A percentile compares a stretch with the other conserved stretches of the same genome.
phyloP scores from a whole-genome alignment of 345 rosid genomes.

The Lepidium africanum region DNA sequence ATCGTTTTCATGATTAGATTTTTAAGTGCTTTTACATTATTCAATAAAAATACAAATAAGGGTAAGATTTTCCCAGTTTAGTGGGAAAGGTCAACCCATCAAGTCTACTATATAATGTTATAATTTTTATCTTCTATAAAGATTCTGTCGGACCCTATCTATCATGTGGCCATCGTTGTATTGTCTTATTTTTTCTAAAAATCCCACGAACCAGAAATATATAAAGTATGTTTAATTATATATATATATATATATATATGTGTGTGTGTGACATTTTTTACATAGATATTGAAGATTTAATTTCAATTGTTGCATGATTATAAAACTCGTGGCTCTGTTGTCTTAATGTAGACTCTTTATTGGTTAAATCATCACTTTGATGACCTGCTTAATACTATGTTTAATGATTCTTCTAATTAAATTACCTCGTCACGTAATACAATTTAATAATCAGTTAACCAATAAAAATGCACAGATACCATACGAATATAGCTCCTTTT shows the following conservation, averaged over 20 bases:
- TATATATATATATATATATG: no score
- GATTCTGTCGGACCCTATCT: slow-evolving; percentile 17
- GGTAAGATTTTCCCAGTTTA: slow-evolving; percentile 17
- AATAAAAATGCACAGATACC: background rate
- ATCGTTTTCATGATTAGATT: slow-evolving; percentile 22
- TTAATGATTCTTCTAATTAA: background rate
- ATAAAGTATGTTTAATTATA: background rate
- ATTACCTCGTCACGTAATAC: background rate
- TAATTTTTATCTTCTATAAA: slow-evolving; percentile 7
- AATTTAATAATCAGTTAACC: background rate
- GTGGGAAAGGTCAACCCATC: slow-evolving; percentile 31
- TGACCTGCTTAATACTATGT: slow-evolving; percentile 9
- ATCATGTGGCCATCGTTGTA: slow-evolving; percentile 24
- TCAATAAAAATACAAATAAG: background rate
- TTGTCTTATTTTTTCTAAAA: slow-evolving; percentile 5
- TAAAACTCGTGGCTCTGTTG: slow-evolving; percentile 7
- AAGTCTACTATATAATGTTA: background rate
- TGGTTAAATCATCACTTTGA: background rate
- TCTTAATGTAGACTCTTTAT: background rate
- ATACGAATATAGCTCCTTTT: background rate
- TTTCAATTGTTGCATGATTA: slow-evolving; percentile 24
- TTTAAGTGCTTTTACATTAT: background rate
- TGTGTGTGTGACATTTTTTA: background rate
- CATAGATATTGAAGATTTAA: background rate
- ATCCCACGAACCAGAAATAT: slow-evolving; percentile 11